Percentiles rank a stretch among this genome's conserved stretches.
phyloP scores from a whole-genome alignment of 495 filamentous ascomycete genomes.

The Penicillium desertorum region DNA sequence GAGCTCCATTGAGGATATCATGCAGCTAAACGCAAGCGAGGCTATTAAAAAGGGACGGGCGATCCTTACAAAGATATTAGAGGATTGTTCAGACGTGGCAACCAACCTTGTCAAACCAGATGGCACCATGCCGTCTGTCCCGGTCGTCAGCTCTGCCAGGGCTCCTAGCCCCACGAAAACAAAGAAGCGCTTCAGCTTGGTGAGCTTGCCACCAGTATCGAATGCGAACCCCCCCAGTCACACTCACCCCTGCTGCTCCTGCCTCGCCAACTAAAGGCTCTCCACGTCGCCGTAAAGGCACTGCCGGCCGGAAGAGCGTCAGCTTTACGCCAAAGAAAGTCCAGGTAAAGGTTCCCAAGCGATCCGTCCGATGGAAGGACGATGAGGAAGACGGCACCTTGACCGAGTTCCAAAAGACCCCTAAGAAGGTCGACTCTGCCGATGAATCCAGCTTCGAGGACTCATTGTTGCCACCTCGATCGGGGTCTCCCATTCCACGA shows the following conservation, averaged over 20 bases:
- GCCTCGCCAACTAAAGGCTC: conserved; percentile 66
- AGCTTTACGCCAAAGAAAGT: conserved; percentile 82
- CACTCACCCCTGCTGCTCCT: conserved; percentile 40
- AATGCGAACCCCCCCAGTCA: conserved; percentile 32
- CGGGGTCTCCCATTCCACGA: conserved; percentile 48
- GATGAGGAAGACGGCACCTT: conserved; percentile 81
- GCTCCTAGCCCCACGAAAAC: conserved; percentile 67
- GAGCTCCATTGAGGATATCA: conserved; percentile 72
- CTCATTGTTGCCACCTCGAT: conserved; percentile 32
- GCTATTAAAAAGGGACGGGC: conserved; percentile 75
- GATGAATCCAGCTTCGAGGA: conserved; percentile 56
- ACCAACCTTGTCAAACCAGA: conserved; percentile 90
- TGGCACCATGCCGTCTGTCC: conserved; percentile 62
- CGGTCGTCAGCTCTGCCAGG: conserved; percentile 62
- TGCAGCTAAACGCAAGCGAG: conserved; percentile 75
- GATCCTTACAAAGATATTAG: conserved; percentile 77
- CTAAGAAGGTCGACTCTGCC: conserved; percentile 53
- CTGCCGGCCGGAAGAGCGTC: conserved; percentile 69
- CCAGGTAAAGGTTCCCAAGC: conserved; percentile 60
- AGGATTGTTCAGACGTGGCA: conserved; percentile 66
- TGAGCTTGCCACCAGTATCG: conserved; percentile 37
- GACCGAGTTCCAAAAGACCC: conserved; percentile 87
- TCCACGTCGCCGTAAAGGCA: conserved; percentile 74
- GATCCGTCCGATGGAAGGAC: conserved; percentile 88
- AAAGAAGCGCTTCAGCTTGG: conserved; percentile 60